phyloP scores from a whole-genome alignment of 768 basidiomycete species.

The Fibroporia radiculosa region DNA sequence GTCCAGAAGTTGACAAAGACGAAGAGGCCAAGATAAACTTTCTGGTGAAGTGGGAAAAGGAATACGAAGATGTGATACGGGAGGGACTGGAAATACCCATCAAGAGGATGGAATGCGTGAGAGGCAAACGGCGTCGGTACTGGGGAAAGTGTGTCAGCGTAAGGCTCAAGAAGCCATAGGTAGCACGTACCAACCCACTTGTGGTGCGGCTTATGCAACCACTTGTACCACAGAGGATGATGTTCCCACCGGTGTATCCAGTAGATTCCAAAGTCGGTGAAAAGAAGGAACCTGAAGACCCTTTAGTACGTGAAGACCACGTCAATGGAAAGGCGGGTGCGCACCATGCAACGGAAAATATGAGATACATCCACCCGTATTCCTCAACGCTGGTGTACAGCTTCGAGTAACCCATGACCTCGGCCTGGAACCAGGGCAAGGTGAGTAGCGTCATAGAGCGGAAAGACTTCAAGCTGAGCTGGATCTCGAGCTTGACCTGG shows the following conservation, averaged over 20 bases:
- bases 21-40: conserved; percentile 78
- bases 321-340: conserved; percentile 18
- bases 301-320: conserved; percentile 1
- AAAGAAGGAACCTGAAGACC: conserved; percentile 59
- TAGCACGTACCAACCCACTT: conserved; percentile 85
- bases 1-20: conserved; percentile 91
- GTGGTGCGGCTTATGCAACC: conserved; percentile 95
- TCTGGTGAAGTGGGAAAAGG: conserved; percentile 85
- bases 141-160: conserved; percentile 4
- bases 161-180: not conserved
- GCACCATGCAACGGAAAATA: conserved; percentile 63
- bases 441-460: conserved; percentile 79
- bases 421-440: conserved; percentile 89
- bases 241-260: conserved; percentile 95
- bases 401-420: conserved; percentile 77
- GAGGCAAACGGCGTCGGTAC: conserved; percentile 98
- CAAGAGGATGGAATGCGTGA: conserved; percentile 94
- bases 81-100: conserved; percentile 89
- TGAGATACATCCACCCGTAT: conserved; percentile 70
- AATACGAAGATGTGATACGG: conserved; percentile 93
- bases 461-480: conserved; percentile 64
- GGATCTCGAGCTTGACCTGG: conserved; percentile 79
- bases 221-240: conserved; percentile 79
- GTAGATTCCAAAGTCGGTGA: conserved; percentile 92
- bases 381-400: conserved; percentile 75